Evolutionary conservation across 1,284 basidiomycete species (phyloP).

Genomic region (Tilletia walkeri): DNA sequence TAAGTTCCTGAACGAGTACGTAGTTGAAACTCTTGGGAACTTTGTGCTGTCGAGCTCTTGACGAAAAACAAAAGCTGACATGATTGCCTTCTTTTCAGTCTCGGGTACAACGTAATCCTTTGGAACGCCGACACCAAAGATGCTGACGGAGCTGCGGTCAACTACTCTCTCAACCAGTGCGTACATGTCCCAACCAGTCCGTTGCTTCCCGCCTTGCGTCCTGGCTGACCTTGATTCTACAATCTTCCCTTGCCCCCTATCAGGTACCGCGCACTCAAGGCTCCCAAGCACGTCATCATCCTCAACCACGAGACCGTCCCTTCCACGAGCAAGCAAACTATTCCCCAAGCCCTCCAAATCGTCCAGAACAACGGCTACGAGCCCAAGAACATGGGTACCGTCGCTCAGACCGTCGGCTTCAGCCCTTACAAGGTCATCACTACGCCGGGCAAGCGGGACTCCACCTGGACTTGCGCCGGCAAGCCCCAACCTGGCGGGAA

Average conservation of each 20-base stretch:
- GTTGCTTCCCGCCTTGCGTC: background rate
- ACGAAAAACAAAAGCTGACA: background rate
- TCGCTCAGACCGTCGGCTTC: constrained; percentile 30
- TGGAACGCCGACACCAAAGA: constrained; percentile 41
- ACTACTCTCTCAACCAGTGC: constrained; percentile 26
- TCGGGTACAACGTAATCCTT: constrained; percentile 35
- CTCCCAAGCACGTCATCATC: constrained; percentile 38
- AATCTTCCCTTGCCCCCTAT: background rate
- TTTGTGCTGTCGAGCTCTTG: background rate
- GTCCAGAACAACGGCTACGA: constrained; percentile 36
- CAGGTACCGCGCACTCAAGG: constrained; percentile 28
- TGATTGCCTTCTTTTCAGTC: constrained; percentile 18
- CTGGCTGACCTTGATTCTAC: background rate
- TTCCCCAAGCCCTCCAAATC: constrained; percentile 41
- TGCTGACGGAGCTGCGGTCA: constrained; percentile 30
- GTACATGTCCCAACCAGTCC: no score
- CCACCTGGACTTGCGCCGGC: constrained; percentile 39
- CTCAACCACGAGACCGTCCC: constrained; percentile 47
- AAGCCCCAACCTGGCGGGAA: constrained; percentile 29
- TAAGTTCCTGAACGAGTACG: constrained; percentile 36
- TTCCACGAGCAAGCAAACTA: constrained; percentile 28
- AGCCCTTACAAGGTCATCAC: constrained; percentile 44
- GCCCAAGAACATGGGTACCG: constrained; percentile 30
- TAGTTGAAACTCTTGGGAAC: background rate
- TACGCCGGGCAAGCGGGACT: constrained; percentile 29